These are phyloP conservation scores for Davidsoniella neocaledoniae DNA, from an alignment of 2,329 filamentous ascomycete species.

Conservation along the genomic window DNA sequence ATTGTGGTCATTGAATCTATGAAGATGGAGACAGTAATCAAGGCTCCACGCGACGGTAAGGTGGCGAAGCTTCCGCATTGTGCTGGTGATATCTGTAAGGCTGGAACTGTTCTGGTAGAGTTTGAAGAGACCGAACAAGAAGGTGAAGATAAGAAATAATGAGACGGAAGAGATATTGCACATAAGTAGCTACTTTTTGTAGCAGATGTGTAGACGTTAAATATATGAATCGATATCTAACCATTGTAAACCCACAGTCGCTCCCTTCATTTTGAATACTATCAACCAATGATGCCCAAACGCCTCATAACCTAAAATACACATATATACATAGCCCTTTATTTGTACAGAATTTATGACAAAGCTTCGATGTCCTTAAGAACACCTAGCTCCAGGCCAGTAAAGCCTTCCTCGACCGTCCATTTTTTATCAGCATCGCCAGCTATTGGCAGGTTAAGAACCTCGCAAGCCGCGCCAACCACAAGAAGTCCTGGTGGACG, in stretches of 20 bases:
- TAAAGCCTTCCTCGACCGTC: constrained; percentile 77
- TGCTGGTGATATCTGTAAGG: constrained; percentile 64
- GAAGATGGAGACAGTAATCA: constrained; percentile 80
- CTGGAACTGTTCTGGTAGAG: constrained; percentile 55
- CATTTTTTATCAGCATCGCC: constrained; percentile 36
- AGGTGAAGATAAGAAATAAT: background rate
- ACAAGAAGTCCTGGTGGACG: constrained; percentile 79
- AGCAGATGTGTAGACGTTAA: background rate
- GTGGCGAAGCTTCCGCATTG: constrained; percentile 59
- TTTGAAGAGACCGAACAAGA: constrained; percentile 37
- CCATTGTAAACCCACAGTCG: too few species aligned
- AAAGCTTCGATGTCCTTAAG: constrained; percentile 9
- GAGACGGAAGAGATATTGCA: background rate
- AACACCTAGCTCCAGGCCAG: constrained; percentile 42
- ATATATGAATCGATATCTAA: background rate
- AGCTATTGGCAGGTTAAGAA: constrained; percentile 35
- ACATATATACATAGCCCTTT: background rate
- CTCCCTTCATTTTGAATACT: too few species aligned
- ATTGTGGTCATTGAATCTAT: constrained; percentile 82
- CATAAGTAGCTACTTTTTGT: too few species aligned
- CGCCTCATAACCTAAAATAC: background rate
- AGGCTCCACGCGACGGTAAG: constrained; percentile 55
- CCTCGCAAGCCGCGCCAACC: constrained; percentile 68
- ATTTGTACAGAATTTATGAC: background rate
- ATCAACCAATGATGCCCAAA: too few species aligned